Base-by-base conservation (phyloP, 164 flowering plant genomes). In the Vitis vinifera region DNA sequence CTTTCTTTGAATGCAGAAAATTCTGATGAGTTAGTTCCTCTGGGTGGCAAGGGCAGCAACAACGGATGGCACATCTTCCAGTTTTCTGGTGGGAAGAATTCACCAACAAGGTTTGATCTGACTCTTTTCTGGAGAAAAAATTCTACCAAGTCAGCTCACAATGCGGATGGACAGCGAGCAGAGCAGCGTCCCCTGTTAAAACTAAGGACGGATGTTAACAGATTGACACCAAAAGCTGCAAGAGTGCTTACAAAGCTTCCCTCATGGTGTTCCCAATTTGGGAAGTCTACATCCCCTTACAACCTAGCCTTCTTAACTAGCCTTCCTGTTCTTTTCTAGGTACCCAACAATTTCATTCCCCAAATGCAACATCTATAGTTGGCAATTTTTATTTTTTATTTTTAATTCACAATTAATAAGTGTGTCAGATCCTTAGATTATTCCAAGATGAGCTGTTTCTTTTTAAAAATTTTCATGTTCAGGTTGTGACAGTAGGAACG, bases 21-120 rank as follows among this genome's bases (percentile, higher is more conserved):
- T 55, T 71, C 80, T 1, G 88, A 84, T 67, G 88, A 83, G 74
- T 47, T 95, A 52, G 73, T 92, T 72, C 83, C 91, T 16, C 31
- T 68, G 4, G 92, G 82, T 5, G 67, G 75, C 29, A 92, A 81
- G 82, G 77, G 66, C 70, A 76, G 81, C 27, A 80, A 76, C 19
- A 86, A 86, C 63, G 98, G 97, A 51, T 92, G 98, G 99, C 98
- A 90, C 76, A 81, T 73, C 31, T 82, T 95, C 75, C 98, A 92
- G 79, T 90, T 80, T 81, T 82, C 98, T 1, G 99, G 99, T 63
- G 98, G 99, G 72, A 89, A 78, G 70, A 79, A 87, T 51, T 78
- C 97, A 10, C 92, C 95, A 6, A 88, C 77, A 58, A 82, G 55
- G 77, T 94, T 91, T 61, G 73, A 71, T 59, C 73, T 91, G 48